Conservation (phyloP, 2,329 filamentous ascomycete genomes). For the Coniochaeta sp. region DNA sequence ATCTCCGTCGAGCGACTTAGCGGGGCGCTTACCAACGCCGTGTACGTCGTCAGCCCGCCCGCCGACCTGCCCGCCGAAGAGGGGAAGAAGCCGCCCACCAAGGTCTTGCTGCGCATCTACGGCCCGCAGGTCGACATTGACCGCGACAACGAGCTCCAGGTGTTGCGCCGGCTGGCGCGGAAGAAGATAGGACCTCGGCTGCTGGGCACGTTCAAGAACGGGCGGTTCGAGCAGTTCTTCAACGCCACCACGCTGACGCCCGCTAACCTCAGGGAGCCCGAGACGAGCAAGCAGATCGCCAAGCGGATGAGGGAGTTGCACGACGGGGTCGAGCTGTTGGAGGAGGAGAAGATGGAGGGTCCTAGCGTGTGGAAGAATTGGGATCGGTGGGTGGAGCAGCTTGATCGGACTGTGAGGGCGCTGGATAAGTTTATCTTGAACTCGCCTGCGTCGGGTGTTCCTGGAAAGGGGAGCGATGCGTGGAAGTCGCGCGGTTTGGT, state of each 20-base stretch:
- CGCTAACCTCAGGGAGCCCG: constrained; percentile 68
- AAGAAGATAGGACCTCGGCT: constrained; percentile 92
- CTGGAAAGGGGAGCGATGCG: constrained; percentile 22
- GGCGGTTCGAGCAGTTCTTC: constrained; percentile 92
- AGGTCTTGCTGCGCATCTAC: constrained; percentile 85
- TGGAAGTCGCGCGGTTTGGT: constrained; percentile 71
- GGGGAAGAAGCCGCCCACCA: constrained; percentile 45
- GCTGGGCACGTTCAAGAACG: constrained; percentile 87
- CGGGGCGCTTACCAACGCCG: constrained; percentile 90
- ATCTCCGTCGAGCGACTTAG: constrained; percentile 73
- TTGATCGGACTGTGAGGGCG: constrained; percentile 49
- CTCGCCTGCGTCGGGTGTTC: constrained; percentile 5
- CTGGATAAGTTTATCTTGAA: constrained; percentile 52
- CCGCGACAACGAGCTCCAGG: constrained; percentile 79
- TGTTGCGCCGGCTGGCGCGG: constrained; percentile 75
- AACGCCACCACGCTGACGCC: constrained; percentile 75
- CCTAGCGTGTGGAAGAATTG: constrained; percentile 87
- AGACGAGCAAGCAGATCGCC: constrained; percentile 86
- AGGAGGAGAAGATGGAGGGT: constrained; percentile 68
- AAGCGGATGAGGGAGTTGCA: constrained; percentile 97
- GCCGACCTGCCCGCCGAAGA: constrained; percentile 41
- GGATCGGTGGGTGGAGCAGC: constrained; percentile 79
- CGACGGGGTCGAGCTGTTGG: constrained; percentile 81
- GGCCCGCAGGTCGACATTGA: constrained; percentile 96
- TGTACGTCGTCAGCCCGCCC: constrained; percentile 88